phyloP scores from a whole-genome alignment of 768 basidiomycete genomes.

The Gelatoporia subvermispora region DNA sequence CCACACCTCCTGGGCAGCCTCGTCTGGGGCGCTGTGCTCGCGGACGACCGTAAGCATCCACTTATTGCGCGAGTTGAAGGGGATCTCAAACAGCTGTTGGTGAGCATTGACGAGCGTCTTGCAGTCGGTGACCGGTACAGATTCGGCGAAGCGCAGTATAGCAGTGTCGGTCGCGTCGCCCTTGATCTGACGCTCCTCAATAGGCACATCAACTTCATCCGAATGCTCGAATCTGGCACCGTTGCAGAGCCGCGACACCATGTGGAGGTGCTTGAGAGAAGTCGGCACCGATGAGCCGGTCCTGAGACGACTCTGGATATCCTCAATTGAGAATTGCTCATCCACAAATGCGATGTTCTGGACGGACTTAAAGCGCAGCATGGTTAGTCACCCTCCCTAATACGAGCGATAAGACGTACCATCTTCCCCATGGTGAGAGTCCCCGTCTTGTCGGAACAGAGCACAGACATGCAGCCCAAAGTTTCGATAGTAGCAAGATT shows the following conservation, averaged over 20 bases:
- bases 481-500: constrained; percentile 64
- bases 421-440: constrained; percentile 52
- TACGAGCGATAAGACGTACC: constrained; percentile 21
- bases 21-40: constrained; percentile 8
- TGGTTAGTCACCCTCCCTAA: not conserved
- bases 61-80: constrained; percentile 44
- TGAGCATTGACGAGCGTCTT: constrained; percentile 3
- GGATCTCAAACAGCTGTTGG: constrained; percentile 25
- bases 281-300: constrained; percentile 14
- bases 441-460: constrained; percentile 56
- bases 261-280: constrained; percentile 27
- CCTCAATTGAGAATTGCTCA: constrained; percentile 14
- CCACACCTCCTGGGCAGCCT: constrained; percentile 20
- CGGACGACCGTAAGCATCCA: constrained; percentile 48
- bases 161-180: constrained; percentile 60
- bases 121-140: constrained; percentile 9
- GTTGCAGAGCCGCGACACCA: constrained; percentile 52
- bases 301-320: constrained; percentile 15
- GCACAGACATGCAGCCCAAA: constrained; percentile 54
- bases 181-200: constrained; percentile 30
- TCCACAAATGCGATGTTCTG: constrained; percentile 36
- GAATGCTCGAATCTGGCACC: constrained; percentile 44
- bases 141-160: constrained; percentile 46
- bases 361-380: constrained; percentile 28
- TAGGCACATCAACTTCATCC: constrained; percentile 16